Base-by-base conservation (phyloP, 1,284 basidiomycete genomes). In the Xerocomus amazonicus region DNA sequence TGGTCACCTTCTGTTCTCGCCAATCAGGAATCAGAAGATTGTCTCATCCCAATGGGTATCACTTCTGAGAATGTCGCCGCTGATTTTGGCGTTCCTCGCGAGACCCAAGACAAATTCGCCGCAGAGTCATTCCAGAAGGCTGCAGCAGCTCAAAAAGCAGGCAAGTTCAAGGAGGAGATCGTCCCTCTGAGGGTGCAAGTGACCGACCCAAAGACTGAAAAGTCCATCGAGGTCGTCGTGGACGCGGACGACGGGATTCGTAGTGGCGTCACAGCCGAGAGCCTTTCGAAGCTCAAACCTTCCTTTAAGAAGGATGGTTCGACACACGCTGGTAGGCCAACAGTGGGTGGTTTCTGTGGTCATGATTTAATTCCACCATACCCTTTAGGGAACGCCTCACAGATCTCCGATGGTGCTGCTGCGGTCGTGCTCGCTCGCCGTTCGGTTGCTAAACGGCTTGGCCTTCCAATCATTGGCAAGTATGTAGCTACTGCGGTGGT, bases 321-420 rank as follows among this genome's bases (percentile, higher is more conserved):
- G 16, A 97, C 97, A 2, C 93, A 97, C 66, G 97, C 96, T 42
- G 87, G 83, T 76, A 57, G 45, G 71, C 29, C 59, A 47, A 47
- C n/a, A 49, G 36, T 56, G 43, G 33, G 34, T 28, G 23, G 28
- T 45, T 37, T 9, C 41, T 44, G 36, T 45, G 9, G 16, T 40
- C 26, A 26, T 36, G 28, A 39, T 48, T 50, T 14, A 39, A 50
- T 46, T 9, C 27, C 52, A 39, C 27, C 52, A 40, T 28, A 13
- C 36, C 16, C 12, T 51, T n/a, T 50, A 79, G 81, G 85, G 33
- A 97, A 95, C 70, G 92, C 94, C 2, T 94, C 90, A 23, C 95
- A 97, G 69, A 84, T 99, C 42, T 94, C 92, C n/a, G 97, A 99
- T 64, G 96, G 96, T 54, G 96, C 96, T 19, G 93, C 95, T 43